A percentile compares a stretch with the other conserved stretches of the same genome.
Evolutionary conservation across 225 moss, liverwort and hornwort species (phyloP).

Genomic region (Sphagnum tenellum): DNA sequence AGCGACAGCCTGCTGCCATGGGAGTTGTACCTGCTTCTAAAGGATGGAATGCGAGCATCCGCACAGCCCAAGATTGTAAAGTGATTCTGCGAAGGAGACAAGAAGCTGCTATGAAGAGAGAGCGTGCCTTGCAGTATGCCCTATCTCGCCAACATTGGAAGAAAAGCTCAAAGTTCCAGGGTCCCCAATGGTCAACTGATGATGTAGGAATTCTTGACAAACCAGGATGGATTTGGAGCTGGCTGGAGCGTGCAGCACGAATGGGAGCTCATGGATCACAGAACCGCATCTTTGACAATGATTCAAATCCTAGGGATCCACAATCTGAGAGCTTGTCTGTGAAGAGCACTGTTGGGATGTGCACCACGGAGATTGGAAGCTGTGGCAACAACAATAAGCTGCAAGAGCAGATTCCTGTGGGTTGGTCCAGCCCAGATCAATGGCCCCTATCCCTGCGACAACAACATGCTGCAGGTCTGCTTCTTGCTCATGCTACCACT

Average conservation of each 20-base stretch:
- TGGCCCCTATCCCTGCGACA: constrained; percentile 42
- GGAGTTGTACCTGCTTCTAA: constrained; percentile 18
- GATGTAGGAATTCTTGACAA: constrained; percentile 26
- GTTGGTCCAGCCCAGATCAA: constrained; percentile 31
- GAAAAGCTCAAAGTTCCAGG: constrained; percentile 20
- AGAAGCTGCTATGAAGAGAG: constrained; percentile 36
- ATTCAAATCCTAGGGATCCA: constrained; percentile 14
- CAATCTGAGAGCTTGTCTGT: constrained; percentile 22
- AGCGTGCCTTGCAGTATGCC: constrained; percentile 40
- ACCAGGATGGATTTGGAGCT: constrained; percentile 47
- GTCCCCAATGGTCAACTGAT: constrained; percentile 19
- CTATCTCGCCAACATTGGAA: constrained; percentile 34
- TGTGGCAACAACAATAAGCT: constrained; percentile 2
- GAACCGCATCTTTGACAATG: constrained; percentile 24
- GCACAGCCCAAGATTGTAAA: constrained; percentile 41
- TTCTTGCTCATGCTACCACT: constrained; percentile 13
- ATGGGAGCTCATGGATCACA: constrained; percentile 35
- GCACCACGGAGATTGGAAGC: constrained; percentile 35
- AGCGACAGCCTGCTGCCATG: too few relatives aligned
- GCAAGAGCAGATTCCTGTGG: constrained; percentile 2
- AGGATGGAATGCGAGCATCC: constrained; percentile 40
- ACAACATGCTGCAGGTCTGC: constrained; percentile 37
- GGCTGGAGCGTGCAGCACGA: constrained; percentile 43
- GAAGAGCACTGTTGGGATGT: constrained; percentile 34
- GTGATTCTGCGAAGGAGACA: constrained; percentile 29